Evolutionary conservation across 768 basidiomycete genomes (phyloP).

Genomic region (Pleurotus eryngii): DNA sequence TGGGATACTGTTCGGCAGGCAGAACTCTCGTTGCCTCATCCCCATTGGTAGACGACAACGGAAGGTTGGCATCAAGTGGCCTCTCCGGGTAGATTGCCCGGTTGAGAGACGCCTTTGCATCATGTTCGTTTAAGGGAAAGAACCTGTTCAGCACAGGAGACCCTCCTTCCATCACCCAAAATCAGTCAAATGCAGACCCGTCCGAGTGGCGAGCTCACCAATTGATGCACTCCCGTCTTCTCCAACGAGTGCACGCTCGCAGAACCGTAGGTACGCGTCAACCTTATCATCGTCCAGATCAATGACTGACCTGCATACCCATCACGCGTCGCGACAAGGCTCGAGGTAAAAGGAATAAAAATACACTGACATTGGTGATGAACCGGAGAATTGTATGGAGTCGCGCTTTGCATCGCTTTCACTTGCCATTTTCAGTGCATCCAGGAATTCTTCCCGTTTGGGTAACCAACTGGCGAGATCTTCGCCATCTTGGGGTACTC

Average conservation of each 20-base stretch:
- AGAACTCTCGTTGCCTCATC: conserved; percentile 19
- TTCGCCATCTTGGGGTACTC: conserved; percentile 37
- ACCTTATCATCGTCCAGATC: conserved; percentile 48
- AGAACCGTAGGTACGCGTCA: conserved; percentile 67
- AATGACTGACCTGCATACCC: conserved; percentile 44
- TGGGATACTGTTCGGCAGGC: conserved; percentile 60
- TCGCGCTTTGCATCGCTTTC: conserved; percentile 25
- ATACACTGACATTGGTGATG: conserved; percentile 41
- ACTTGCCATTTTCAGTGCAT: conserved; percentile 34
- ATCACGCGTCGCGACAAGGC: background rate
- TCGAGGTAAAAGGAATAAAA: background rate
- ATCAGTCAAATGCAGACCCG: conserved; percentile 13
- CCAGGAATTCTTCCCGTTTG: conserved; percentile 44
- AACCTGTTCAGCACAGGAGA: conserved; percentile 33
- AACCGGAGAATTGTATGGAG: conserved; percentile 39
- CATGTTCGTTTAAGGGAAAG: conserved; percentile 33
- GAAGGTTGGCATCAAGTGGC: conserved; percentile 13
- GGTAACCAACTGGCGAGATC: conserved; percentile 68
- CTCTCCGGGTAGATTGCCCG: background rate
- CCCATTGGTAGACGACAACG: conserved; percentile 9
- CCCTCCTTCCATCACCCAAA: conserved; percentile 9
- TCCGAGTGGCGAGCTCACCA: conserved; percentile 12
- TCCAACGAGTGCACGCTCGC: conserved; percentile 45
- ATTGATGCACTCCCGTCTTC: conserved; percentile 18
- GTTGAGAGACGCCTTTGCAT: conserved; percentile 9